A percentile compares a stretch with the other conserved stretches of the same genome.
These are phyloP conservation scores for Harrya chromipes DNA, from an alignment of 768 basidiomycete species.

Conservation along the genomic window DNA sequence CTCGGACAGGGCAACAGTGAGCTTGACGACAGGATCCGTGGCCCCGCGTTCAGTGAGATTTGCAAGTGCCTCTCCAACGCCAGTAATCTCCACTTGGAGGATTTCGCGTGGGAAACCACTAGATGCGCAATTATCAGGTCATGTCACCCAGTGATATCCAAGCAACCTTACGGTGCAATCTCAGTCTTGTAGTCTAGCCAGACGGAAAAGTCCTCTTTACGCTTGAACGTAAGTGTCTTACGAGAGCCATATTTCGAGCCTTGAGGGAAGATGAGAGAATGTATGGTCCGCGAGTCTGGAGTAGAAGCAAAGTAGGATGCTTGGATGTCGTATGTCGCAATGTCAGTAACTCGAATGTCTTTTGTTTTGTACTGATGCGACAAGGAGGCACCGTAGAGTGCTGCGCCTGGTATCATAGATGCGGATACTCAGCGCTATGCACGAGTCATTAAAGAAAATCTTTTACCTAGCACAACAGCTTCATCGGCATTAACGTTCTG, in stretches of 20 bases:
- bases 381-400: conserved; percentile 84
- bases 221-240: conserved; percentile 85
- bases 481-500: conserved; percentile 97
- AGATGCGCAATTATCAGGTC: conserved; percentile 1
- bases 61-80: conserved; percentile 69
- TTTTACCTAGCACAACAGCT: conserved; percentile 79
- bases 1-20: conserved; percentile 78
- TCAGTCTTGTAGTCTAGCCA: conserved; percentile 72
- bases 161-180: conserved; percentile 52
- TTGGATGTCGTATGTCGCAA: conserved; percentile 70
- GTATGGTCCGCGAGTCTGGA: conserved; percentile 59
- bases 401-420: conserved; percentile 52
- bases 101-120: conserved; percentile 75
- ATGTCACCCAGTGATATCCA: background rate
- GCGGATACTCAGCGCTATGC: conserved; percentile 1
- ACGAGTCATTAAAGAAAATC: background rate
- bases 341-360: conserved; percentile 81
- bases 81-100: conserved; percentile 67
- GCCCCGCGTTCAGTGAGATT: conserved; percentile 85
- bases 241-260: conserved; percentile 76
- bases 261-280: conserved; percentile 71
- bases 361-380: conserved; percentile 95
- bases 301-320: conserved; percentile 70
- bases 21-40: conserved; percentile 81
- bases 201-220: conserved; percentile 79